These are phyloP conservation scores for Candida khao-thaluensis DNA, from an alignment of 805 yeast species.

Conservation along the genomic window DNA sequence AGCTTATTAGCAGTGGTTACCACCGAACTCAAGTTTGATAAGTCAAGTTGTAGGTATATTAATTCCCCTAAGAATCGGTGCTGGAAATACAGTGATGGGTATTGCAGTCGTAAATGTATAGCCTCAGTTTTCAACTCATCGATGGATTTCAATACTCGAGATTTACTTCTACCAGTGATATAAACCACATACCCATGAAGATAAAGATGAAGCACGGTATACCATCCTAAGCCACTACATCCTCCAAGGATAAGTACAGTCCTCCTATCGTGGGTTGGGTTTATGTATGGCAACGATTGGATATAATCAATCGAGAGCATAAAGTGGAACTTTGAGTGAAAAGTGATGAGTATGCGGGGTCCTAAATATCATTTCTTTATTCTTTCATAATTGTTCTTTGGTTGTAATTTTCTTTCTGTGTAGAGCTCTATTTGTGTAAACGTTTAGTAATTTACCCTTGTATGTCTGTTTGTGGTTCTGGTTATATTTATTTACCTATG, in stretches of 20 bases:
- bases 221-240: constrained; percentile 78
- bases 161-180: constrained; percentile 65
- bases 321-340: not conserved
- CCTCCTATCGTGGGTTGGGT: constrained; percentile 54
- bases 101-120: constrained; percentile 19
- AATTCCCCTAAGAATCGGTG: constrained; percentile 36
- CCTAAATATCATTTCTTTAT: too few relatives aligned
- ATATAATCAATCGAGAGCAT: constrained; percentile 14
- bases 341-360: not conserved
- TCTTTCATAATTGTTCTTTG: too few relatives aligned
- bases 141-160: constrained; percentile 57
- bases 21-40: constrained; percentile 33
- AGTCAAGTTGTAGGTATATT: constrained; percentile 37
- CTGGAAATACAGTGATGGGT: constrained; percentile 21
- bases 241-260: constrained; percentile 82
- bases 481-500: too few relatives aligned
- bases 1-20: constrained; percentile 47
- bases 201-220: constrained; percentile 69
- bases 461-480: too few relatives aligned
- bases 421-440: too few relatives aligned
- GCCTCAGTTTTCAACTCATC: constrained; percentile 58
- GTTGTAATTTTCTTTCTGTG: too few relatives aligned
- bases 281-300: constrained; percentile 51
- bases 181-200: constrained; percentile 77
- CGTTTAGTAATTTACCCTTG: too few relatives aligned